phyloP scores from a whole-genome alignment of 108 stramenopile species.

The Fragilaria crotonensis region DNA sequence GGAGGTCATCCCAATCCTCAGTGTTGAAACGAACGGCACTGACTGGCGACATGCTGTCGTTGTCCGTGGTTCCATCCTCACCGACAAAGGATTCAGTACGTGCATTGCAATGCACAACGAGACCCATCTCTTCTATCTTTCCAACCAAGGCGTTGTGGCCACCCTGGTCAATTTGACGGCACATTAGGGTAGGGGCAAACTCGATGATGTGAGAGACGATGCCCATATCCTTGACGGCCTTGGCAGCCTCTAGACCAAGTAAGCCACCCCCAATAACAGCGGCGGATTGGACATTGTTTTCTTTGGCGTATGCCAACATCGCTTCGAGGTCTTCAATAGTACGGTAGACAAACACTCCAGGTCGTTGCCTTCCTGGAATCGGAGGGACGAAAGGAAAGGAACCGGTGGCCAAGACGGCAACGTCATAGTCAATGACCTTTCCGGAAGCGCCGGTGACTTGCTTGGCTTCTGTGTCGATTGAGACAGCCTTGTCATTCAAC shows the following conservation, averaged over 20 bases:
- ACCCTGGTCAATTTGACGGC: conserved; percentile 91
- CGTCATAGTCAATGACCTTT: conserved; percentile 76
- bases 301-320: conserved; percentile 83
- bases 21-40: conserved; percentile 70
- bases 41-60: conserved; percentile 57
- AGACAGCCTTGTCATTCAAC: conserved; percentile 76
- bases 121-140: conserved; percentile 88
- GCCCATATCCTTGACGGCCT: conserved; percentile 88
- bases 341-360: conserved; percentile 92
- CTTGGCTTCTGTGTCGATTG: conserved; percentile 76
- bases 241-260: conserved; percentile 76
- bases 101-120: conserved; percentile 86
- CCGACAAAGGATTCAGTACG: conserved; percentile 86
- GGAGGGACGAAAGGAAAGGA: conserved; percentile 92
- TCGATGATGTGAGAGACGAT: conserved; percentile 86
- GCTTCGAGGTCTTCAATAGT: conserved; percentile 91
- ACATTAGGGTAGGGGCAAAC: conserved; percentile 91
- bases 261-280: conserved; percentile 94
- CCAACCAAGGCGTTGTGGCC: conserved; percentile 87
- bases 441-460: conserved; percentile 71
- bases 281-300: conserved; percentile 74
- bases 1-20: conserved; percentile 84
- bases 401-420: conserved; percentile 89
- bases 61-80: conserved; percentile 71
- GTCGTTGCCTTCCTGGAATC: conserved; percentile 83